Evolutionary conservation across 306 rosid species (phyloP), one percentile per base, ranked within the genome.

Genomic region (Acacia confusa): DNA sequence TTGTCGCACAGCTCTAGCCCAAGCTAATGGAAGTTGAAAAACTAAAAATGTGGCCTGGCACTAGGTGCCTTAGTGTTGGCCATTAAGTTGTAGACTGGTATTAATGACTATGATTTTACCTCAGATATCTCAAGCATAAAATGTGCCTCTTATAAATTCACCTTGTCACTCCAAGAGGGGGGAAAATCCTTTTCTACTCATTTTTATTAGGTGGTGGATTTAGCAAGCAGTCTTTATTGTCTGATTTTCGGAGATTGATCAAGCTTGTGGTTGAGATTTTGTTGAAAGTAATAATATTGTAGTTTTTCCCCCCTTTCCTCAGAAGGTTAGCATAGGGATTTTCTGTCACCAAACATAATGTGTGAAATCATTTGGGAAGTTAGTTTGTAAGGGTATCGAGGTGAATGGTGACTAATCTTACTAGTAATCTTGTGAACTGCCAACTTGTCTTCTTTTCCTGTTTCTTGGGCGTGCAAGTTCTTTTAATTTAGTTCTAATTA

Each of bases 371-470:
- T 63, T 38, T 52, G 9, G 76, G 41, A 15, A 47, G 61, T 74
- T 71, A 27, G 67, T 74, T 58, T 81, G 66, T n/a, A 13, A 73
- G 25, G 30, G 50, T 58, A 28, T 38, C 32, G 25, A 70, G 68
- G 38, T 70, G 84, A 60, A 41, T 27, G 27, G 79, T 76, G 53
- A 50, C 74, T 67, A 67, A 78, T 76, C 41, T 36, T 64, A 44
- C 2, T 57, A 7, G 72, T 22, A 20, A 20, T 38, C 32, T 44
- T 13, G 48, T 15, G n/a, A 67, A 11, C 48, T 79, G 58, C 28
- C 28, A 36, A 74, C 40, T 28, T 63, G 53, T 57, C 34, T 70
- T 61, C 41, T 38, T 40, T 61, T 58, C 45, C 66, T 47, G 30
- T 53, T 61, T 77, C 53, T 83, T 78, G 70, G 47, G 44, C 4